Evolutionary conservation across 202 grass and related monocot species (phyloP).

Genomic region (Digitaria exilis): DNA sequence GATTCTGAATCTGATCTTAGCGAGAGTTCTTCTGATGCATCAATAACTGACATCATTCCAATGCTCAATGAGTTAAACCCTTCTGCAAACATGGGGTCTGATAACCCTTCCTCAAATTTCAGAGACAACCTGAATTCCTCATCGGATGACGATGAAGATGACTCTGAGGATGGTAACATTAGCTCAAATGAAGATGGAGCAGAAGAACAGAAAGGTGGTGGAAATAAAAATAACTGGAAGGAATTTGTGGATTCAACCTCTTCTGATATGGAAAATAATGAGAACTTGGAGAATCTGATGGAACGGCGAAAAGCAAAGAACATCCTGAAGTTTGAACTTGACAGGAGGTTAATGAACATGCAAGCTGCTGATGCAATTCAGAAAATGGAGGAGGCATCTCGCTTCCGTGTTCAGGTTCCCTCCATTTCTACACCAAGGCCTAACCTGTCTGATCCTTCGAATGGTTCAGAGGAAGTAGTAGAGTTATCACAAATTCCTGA

Average conservation of each 20-base stretch:
- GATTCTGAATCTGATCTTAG: slow-evolving; percentile 45
- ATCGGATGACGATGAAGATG: slow-evolving; percentile 48
- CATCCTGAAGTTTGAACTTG: slow-evolving; percentile 47
- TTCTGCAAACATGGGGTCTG: neutral
- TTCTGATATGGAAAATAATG: slow-evolving; percentile 23
- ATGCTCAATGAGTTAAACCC: slow-evolving; percentile 32
- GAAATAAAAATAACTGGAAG: slow-evolving; percentile 18
- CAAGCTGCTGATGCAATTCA: slow-evolving; percentile 36
- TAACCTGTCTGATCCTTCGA: slow-evolving; percentile 31
- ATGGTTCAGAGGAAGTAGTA: slow-evolving; percentile 45
- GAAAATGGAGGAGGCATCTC: slow-evolving; percentile 48
- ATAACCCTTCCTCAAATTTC: slow-evolving; percentile 13
- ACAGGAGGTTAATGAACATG: slow-evolving; percentile 59
- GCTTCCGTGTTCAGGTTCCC: slow-evolving; percentile 50
- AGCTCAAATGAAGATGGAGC: slow-evolving; percentile 23
- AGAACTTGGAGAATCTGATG: slow-evolving; percentile 36
- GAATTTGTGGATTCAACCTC: slow-evolving; percentile 25
- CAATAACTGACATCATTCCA: slow-evolving; percentile 31
- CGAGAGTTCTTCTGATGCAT: slow-evolving; percentile 34
- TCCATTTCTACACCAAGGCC: slow-evolving; percentile 50
- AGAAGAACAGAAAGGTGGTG: slow-evolving; percentile 35
- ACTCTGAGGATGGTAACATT: slow-evolving; percentile 36
- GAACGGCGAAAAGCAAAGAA: slow-evolving; percentile 53
- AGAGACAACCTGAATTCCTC: slow-evolving; percentile 28
- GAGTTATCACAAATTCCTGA: slow-evolving; percentile 57